Evolutionary conservation across 2,329 filamentous ascomycete genomes (phyloP).

Genomic region (Fusarium virguliforme): DNA sequence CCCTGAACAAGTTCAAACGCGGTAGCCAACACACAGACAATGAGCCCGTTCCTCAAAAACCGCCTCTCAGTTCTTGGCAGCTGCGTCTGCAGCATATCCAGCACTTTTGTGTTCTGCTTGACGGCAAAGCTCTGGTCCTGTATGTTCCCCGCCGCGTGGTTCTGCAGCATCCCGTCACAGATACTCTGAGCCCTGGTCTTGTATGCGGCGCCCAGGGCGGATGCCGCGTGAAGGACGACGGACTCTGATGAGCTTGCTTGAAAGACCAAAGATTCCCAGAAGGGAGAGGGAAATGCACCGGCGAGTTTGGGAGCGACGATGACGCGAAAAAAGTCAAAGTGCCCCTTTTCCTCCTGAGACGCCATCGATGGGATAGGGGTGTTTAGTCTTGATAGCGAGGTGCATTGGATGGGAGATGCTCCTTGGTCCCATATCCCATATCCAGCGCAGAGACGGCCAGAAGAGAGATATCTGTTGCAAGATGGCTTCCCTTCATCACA

Average conservation of each 20-base stretch:
- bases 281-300: background rate
- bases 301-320: background rate
- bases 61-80: background rate
- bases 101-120: background rate
- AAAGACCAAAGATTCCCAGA: background rate
- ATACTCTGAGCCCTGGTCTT: background rate
- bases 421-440: conserved; percentile 6
- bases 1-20: conserved; percentile 2
- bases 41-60: background rate
- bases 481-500: conserved; percentile 7
- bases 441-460: background rate
- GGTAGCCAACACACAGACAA: background rate
- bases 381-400: background rate
- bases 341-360: background rate
- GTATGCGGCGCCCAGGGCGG: background rate
- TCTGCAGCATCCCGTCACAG: background rate
- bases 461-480: background rate
- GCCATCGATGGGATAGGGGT: background rate
- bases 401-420: background rate
- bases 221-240: background rate
- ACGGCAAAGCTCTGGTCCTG: background rate
- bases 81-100: background rate
- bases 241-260: conserved; percentile 1
- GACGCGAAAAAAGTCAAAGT: conserved; percentile 12
- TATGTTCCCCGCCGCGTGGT: background rate